Conservation (phyloP, 2,329 filamentous ascomycete genomes). For the Dactylellina drechsleri region DNA sequence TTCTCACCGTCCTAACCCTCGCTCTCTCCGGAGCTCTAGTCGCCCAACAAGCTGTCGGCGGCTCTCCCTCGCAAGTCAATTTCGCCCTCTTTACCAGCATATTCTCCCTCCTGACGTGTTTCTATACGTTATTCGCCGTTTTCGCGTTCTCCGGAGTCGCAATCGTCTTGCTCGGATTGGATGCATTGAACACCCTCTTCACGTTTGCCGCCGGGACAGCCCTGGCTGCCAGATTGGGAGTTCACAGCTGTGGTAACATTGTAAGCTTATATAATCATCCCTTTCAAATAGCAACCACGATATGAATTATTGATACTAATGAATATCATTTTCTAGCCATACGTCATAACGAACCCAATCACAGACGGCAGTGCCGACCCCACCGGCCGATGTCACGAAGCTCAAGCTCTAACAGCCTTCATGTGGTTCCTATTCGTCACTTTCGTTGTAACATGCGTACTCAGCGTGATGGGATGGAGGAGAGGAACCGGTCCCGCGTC, state of each 20-base stretch:
- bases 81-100: constrained; percentile 66
- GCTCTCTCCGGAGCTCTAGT: constrained; percentile 57
- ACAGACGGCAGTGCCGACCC: constrained; percentile 40
- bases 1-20: constrained; percentile 56
- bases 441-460: constrained; percentile 60
- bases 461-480: constrained; percentile 61
- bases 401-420: constrained; percentile 66
- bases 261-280: constrained; percentile 59
- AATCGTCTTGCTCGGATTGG: constrained; percentile 63
- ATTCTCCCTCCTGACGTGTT: constrained; percentile 65
- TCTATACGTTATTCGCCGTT: constrained; percentile 64
- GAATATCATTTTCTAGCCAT: constrained; percentile 59
- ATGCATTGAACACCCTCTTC: constrained; percentile 65
- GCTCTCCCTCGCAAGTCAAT: constrained; percentile 70
- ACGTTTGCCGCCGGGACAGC: constrained; percentile 65
- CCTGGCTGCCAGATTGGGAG: constrained; percentile 64
- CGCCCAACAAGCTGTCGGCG: constrained; percentile 62
- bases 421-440: constrained; percentile 66
- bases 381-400: constrained; percentile 63
- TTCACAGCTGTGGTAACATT: constrained; percentile 64
- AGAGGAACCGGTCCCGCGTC: constrained; percentile 60
- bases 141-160: constrained; percentile 59
- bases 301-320: background rate
- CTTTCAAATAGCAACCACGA: background rate
- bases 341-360: constrained; percentile 58